Evolutionary conservation across 768 basidiomycete species (phyloP).

Genomic region (Termitomyces heimii): DNA sequence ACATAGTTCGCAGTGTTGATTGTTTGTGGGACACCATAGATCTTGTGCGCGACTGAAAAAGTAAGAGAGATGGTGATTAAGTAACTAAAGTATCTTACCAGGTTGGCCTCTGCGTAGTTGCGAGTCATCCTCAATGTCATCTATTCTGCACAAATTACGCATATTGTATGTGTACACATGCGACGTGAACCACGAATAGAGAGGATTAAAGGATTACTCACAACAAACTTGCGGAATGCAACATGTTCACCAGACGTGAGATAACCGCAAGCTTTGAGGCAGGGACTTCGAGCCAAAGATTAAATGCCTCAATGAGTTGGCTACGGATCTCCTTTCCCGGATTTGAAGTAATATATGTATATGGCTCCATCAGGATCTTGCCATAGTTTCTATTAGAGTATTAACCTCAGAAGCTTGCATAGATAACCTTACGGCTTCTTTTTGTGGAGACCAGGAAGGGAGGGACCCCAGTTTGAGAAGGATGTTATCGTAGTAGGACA

Average conservation of each 20-base stretch:
- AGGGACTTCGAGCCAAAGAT: slow-evolving; percentile 84
- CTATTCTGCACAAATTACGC: slow-evolving; percentile 52
- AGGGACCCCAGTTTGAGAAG: neutral
- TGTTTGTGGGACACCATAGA: slow-evolving; percentile 94
- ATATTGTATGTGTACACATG: neutral
- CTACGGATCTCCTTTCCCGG: slow-evolving; percentile 93
- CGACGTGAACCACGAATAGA: neutral
- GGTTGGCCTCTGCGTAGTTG: slow-evolving; percentile 83
- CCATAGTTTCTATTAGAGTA: neutral
- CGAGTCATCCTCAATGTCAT: slow-evolving; percentile 92
- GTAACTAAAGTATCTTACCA: slow-evolving; percentile 31
- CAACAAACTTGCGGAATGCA: slow-evolving; percentile 93
- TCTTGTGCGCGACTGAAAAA: slow-evolving; percentile 78
- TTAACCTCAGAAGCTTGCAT: neutral
- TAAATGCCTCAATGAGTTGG: slow-evolving; percentile 89
- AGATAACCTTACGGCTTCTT: neutral
- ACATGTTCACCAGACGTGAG: slow-evolving; percentile 81
- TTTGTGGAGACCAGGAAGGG: neutral
- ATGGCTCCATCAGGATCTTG: slow-evolving; percentile 65
- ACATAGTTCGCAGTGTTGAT: slow-evolving; percentile 98
- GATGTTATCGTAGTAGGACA: neutral
- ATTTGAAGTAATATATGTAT: slow-evolving; percentile 71
- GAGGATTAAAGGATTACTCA: slow-evolving; percentile 25
- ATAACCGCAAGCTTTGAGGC: slow-evolving; percentile 65
- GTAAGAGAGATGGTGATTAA: neutral